Evolutionary conservation across 768 basidiomycete genomes (phyloP), one percentile per base, ranked within the genome.

Genomic region (Boletus huronensis): DNA sequence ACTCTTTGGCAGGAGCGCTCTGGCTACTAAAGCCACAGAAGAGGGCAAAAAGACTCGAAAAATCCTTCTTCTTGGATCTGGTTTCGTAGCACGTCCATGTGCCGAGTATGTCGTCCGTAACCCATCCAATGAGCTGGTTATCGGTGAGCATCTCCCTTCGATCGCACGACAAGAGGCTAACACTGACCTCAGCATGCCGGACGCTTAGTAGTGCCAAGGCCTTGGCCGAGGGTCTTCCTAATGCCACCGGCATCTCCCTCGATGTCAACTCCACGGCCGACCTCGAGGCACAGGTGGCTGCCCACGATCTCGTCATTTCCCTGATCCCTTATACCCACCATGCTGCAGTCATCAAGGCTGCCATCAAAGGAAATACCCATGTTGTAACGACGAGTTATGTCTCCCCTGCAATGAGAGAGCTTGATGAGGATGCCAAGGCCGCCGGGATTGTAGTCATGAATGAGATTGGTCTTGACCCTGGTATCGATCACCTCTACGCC

Each of bases 311-410:
- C 47, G 93, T 98, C 70, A 90, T 98, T 68, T 95, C 93, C 8
- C 84, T 99, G 67, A 95, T 99, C 60, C 97, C 97, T 0, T 98
- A 98, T 79, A 92, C 85, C 51, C 77, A 85, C 78, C 97, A 98
- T 70, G 84, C 85, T 17, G 77, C 78, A 28, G 93, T 99, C 67
- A 95, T 98, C 75, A 85, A 90, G 71, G 88, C 93, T 11, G 87
- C 87, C 31, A 83, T 88, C 72, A 82, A 80, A 72, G 75, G 82
- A 65, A 94, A 92, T 77, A 93, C 88, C 29, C 78, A 97, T 70
- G 94, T 98, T 35, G 93, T 99, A 61, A 98, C 97, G 36, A 98
- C 97, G 23, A 90, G 88, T 55, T 98, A 99, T 69, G 85, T 98
- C 67, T 93, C 87, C 45, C 90, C 90, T 19, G 88, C 87, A 8